Evolutionary conservation across 495 filamentous ascomycete species (phyloP).

Genomic region (Neurospora intermedia): DNA sequence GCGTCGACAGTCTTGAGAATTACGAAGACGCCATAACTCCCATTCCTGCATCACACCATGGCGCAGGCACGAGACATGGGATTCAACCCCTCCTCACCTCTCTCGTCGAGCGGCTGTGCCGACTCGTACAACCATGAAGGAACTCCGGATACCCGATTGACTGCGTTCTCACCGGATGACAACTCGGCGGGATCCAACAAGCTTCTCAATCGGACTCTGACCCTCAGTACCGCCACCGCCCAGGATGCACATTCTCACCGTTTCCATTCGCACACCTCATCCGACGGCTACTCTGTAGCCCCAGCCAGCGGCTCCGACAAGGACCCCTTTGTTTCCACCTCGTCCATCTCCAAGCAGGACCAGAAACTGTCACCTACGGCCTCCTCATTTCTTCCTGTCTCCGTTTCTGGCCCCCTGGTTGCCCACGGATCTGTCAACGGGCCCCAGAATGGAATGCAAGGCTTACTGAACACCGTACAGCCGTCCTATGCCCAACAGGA

Average conservation of each 20-base stretch:
- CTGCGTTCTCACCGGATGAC: slow-evolving; percentile 54
- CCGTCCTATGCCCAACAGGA: slow-evolving; percentile 4
- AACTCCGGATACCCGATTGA: slow-evolving; percentile 53
- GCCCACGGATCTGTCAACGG: slow-evolving; percentile 18
- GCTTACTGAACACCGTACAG: background rate
- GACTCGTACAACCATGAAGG: slow-evolving; percentile 43
- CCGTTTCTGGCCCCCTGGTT: slow-evolving; percentile 14
- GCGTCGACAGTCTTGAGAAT: background rate
- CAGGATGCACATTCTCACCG: slow-evolving; percentile 4
- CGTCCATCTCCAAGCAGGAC: slow-evolving; percentile 16
- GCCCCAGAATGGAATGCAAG: background rate
- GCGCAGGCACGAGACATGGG: slow-evolving; percentile 25
- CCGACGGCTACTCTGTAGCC: slow-evolving; percentile 7
- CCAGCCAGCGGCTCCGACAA: slow-evolving; percentile 16
- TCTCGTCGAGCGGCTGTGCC: slow-evolving; percentile 43
- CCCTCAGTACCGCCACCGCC: slow-evolving; percentile 5
- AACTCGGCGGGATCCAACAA: slow-evolving; percentile 25
- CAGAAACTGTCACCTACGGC: slow-evolving; percentile 42
- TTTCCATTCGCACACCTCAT: slow-evolving; percentile 5
- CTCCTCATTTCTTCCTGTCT: slow-evolving; percentile 33
- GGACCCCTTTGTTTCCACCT: slow-evolving; percentile 33
- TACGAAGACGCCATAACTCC: background rate
- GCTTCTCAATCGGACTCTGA: slow-evolving; percentile 14
- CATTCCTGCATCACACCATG: slow-evolving; percentile 12
- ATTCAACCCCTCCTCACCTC: slow-evolving; percentile 42